Conservation (phyloP, 345 rosid species). For the Firmiana major region DNA sequence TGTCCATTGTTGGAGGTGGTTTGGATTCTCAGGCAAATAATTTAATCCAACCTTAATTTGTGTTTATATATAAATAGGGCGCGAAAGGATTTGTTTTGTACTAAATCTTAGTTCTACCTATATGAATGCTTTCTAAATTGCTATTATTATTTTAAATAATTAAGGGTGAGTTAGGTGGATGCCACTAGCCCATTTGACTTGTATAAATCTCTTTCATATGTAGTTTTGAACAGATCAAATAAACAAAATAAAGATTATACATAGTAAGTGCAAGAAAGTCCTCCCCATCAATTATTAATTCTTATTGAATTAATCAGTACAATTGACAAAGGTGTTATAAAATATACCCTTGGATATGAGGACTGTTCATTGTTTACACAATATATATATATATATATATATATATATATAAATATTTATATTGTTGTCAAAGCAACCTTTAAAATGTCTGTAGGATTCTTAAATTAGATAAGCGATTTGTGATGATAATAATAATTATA, state of each 20-base stretch:
- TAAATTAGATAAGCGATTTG: too few relatives aligned
- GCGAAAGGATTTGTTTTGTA: background rate
- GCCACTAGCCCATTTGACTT: background rate
- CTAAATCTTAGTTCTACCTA: background rate
- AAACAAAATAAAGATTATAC: background rate
- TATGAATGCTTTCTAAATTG: background rate
- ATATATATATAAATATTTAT: too few relatives aligned
- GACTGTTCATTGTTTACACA: too few relatives aligned
- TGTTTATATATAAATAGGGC: background rate
- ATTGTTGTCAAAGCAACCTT: background rate
- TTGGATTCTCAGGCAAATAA: slow-evolving; percentile 2
- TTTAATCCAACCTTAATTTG: background rate
- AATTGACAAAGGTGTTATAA: background rate
- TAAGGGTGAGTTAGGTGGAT: background rate
- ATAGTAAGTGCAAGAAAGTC: background rate
- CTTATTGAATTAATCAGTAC: background rate
- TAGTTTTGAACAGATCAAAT: background rate
- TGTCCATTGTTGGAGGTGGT: background rate
- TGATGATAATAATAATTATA: too few relatives aligned
- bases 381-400: too few relatives aligned
- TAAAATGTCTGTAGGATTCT: background rate
- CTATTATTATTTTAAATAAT: background rate
- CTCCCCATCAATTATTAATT: background rate
- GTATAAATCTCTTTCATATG: background rate
- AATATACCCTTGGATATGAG: too few relatives aligned